Percentiles rank a stretch among this genome's conserved stretches.
These are phyloP conservation scores for Fusarium protoensiforme DNA, from an alignment of 2,329 filamentous ascomycete species.

Conservation along the genomic window DNA sequence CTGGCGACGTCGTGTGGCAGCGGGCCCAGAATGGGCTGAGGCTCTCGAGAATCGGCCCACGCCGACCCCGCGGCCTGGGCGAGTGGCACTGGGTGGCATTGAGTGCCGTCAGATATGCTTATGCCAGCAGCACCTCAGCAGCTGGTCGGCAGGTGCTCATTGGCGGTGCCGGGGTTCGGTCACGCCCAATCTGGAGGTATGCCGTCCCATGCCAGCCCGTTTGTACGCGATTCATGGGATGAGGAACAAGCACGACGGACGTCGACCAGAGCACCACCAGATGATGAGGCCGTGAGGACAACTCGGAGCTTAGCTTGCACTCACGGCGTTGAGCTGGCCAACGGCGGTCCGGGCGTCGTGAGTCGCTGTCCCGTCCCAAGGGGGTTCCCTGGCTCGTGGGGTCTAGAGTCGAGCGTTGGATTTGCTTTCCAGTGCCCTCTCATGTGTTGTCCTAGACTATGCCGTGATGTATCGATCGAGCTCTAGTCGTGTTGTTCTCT, in stretches of 20 bases:
- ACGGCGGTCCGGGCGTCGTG: not conserved
- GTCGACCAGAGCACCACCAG: not conserved
- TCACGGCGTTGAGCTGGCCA: constrained; percentile 17
- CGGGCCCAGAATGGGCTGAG: constrained; percentile 51
- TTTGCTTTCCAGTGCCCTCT: constrained; percentile 14
- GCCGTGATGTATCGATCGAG: constrained; percentile 21
- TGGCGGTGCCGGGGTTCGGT: constrained; percentile 18
- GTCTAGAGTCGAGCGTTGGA: constrained; percentile 14
- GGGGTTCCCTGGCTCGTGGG: constrained; percentile 20
- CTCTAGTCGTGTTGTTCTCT: constrained; percentile 27
- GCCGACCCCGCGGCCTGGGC: constrained; percentile 44
- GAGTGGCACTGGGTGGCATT: constrained; percentile 19
- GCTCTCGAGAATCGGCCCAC: constrained; percentile 50
- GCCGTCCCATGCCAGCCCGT: constrained; percentile 14
- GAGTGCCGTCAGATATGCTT: constrained; percentile 44
- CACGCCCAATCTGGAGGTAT: constrained; percentile 27
- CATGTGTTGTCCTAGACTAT: constrained; percentile 24
- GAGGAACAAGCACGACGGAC: not conserved
- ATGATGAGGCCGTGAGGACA: not conserved
- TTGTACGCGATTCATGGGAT: constrained; percentile 15
- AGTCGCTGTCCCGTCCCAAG: constrained; percentile 13
- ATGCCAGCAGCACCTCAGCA: constrained; percentile 32
- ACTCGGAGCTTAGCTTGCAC: not conserved
- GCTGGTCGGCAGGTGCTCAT: constrained; percentile 13
- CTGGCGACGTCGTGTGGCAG: constrained; percentile 49